These are phyloP conservation scores for Scedosporium dehoogii DNA, from an alignment of 2,329 filamentous ascomycete species.

Conservation along the genomic window DNA sequence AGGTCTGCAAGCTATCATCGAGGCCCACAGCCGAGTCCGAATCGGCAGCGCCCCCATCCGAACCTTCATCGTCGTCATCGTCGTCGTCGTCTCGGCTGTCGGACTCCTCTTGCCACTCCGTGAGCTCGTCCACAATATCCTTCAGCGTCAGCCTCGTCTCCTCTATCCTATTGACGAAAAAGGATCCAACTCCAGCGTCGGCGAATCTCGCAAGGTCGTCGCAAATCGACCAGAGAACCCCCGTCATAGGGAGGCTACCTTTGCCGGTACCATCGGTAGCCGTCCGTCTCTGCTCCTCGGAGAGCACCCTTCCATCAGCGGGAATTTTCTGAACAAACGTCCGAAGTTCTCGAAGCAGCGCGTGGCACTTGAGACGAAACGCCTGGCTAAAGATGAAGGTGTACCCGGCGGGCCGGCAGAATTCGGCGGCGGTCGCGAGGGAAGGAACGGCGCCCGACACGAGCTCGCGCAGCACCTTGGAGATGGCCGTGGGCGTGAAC, in stretches of 20 bases:
- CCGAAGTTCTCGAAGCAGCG: conserved; percentile 52
- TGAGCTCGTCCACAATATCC: conserved; percentile 77
- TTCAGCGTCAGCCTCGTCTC: conserved; percentile 66
- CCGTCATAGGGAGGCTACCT: conserved; percentile 56
- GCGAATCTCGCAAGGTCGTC: conserved; percentile 60
- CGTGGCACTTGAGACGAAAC: conserved; percentile 46
- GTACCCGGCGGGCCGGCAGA: conserved; percentile 52
- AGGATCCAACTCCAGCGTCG: conserved; percentile 56
- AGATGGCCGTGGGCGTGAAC: conserved; percentile 70
- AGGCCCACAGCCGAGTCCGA: conserved; percentile 15
- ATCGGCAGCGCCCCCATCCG: conserved; percentile 6
- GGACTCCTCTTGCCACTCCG: conserved; percentile 75
- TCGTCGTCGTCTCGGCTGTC: conserved; percentile 49
- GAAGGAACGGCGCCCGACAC: conserved; percentile 63
- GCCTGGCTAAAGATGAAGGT: conserved; percentile 55
- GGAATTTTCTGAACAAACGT: conserved; percentile 52
- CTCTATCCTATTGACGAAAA: conserved; percentile 62
- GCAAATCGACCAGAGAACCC: conserved; percentile 74
- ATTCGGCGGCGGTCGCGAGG: conserved; percentile 59
- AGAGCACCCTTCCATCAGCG: conserved; percentile 43
- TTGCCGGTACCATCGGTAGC: conserved; percentile 29
- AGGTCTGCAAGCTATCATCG: conserved; percentile 19
- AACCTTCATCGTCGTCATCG: conserved; percentile 33
- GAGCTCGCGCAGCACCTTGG: conserved; percentile 62
- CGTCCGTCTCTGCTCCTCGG: conserved; percentile 13